phyloP scores from a whole-genome alignment of 768 basidiomycete species.

The Auricularia sp. region DNA sequence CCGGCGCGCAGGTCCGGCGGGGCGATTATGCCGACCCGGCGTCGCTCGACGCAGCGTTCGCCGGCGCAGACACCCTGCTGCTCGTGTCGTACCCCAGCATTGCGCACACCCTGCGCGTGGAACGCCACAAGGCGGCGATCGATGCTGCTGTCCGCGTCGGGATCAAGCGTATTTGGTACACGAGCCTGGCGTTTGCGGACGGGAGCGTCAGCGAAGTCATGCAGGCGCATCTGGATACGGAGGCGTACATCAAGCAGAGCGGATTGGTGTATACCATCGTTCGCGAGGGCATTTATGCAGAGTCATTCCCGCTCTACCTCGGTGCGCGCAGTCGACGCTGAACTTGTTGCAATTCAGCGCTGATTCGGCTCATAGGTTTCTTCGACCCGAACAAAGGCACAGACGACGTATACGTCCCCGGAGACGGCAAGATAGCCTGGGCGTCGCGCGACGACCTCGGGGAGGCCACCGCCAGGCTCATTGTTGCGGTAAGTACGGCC shows the following conservation, averaged over 20 bases:
- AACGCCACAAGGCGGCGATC: slow-evolving; percentile 23
- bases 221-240: slow-evolving; percentile 25
- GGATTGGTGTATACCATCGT: slow-evolving; percentile 26
- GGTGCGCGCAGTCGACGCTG: neutral
- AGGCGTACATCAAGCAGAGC: slow-evolving; percentile 21
- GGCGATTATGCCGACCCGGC: slow-evolving; percentile 22
- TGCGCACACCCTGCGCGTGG: slow-evolving; percentile 20
- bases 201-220: slow-evolving; percentile 21
- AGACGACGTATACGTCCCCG: slow-evolving; percentile 19
- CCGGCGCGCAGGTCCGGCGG: slow-evolving; percentile 20
- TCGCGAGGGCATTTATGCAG: slow-evolving; percentile 27
- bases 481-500: slow-evolving; percentile 14
- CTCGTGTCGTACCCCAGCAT: slow-evolving; percentile 26
- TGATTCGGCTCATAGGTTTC: slow-evolving; percentile 6
- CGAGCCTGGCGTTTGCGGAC: slow-evolving; percentile 22
- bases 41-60: slow-evolving; percentile 23
- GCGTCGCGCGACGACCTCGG: slow-evolving; percentile 25
- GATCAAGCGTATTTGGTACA: slow-evolving; percentile 26
- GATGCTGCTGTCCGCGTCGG: slow-evolving; percentile 24
- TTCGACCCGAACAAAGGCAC: slow-evolving; percentile 14
- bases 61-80: slow-evolving; percentile 23
- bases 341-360: neutral
- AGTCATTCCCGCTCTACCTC: slow-evolving; percentile 22
- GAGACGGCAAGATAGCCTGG: slow-evolving; percentile 28
- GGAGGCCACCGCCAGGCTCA: slow-evolving; percentile 25